phyloP scores from a whole-genome alignment of 2,329 filamentous ascomycete species.

The Xylaria sp. region DNA sequence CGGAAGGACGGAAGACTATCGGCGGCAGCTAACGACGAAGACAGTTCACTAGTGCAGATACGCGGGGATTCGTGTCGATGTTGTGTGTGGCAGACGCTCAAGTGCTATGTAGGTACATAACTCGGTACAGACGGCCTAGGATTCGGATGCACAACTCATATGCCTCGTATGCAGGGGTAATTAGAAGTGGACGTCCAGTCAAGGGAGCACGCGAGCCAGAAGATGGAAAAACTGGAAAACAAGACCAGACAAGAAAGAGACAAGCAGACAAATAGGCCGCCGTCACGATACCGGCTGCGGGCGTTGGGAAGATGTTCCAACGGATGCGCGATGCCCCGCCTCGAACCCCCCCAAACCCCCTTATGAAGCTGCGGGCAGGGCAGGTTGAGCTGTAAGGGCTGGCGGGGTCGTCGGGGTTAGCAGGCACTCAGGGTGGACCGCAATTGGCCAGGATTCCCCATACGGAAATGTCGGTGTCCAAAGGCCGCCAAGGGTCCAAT shows the following conservation, averaged over 20 bases:
- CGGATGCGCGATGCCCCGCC: too few species aligned
- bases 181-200: not conserved
- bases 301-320: not conserved
- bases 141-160: too few species aligned
- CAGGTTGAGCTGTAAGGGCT: not conserved
- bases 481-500: too few species aligned
- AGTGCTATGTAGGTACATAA: too few species aligned
- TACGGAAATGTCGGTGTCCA: slow-evolving; percentile 18
- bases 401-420: slow-evolving; percentile 19
- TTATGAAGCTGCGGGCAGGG: not conserved
- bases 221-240: too few species aligned
- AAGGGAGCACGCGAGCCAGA: not conserved
- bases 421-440: not conserved
- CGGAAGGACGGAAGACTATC: not conserved
- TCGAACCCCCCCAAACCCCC: not conserved
- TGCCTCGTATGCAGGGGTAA: not conserved
- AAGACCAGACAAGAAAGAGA: too few species aligned
- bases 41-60: not conserved
- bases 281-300: not conserved
- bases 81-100: too few species aligned
- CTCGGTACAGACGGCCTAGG: too few species aligned
- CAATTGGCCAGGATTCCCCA: slow-evolving; percentile 18
- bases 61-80: too few species aligned
- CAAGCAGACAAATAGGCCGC: not conserved
- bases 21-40: not conserved